Conservation (phyloP, 345 rosid genomes). For the Anacardium occidentale region DNA sequence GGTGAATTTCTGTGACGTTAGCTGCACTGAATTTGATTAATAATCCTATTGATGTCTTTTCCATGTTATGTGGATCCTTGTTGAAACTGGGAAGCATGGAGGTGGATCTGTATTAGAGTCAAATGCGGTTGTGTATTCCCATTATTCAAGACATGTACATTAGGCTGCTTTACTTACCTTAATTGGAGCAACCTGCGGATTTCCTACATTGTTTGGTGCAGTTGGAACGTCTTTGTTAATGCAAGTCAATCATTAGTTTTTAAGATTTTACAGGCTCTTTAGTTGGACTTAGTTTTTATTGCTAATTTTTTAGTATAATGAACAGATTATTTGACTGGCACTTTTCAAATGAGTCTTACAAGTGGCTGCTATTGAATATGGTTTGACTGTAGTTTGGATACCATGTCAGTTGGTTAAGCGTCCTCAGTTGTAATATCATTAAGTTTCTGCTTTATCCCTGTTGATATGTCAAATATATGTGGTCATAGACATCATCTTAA, state of each 20-base stretch:
- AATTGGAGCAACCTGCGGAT: conserved; percentile 10
- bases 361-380: not conserved
- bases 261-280: not conserved
- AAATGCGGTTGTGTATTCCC: conserved; percentile 18
- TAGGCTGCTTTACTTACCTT: not conserved
- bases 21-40: conserved; percentile 23
- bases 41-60: conserved; percentile 5
- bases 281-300: conserved; percentile 5
- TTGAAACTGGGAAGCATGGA: conserved; percentile 12
- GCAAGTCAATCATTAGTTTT: conserved; percentile 22
- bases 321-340: conserved; percentile 3
- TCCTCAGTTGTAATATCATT: not conserved
- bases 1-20: conserved; percentile 24
- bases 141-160: not conserved
- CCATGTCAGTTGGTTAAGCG: conserved; percentile 4
- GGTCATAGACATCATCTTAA: conserved; percentile 13
- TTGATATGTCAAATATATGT: conserved; percentile 8
- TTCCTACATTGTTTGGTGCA: conserved; percentile 15
- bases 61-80: conserved; percentile 15
- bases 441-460: conserved; percentile 9
- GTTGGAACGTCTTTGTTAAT: conserved; percentile 25
- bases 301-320: conserved; percentile 1
- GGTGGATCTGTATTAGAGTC: conserved; percentile 16
- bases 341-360: conserved; percentile 7
- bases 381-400: conserved; percentile 1